Evolutionary conservation across 306 rosid species (phyloP).

Genomic region (Boehmeria nivea): DNA sequence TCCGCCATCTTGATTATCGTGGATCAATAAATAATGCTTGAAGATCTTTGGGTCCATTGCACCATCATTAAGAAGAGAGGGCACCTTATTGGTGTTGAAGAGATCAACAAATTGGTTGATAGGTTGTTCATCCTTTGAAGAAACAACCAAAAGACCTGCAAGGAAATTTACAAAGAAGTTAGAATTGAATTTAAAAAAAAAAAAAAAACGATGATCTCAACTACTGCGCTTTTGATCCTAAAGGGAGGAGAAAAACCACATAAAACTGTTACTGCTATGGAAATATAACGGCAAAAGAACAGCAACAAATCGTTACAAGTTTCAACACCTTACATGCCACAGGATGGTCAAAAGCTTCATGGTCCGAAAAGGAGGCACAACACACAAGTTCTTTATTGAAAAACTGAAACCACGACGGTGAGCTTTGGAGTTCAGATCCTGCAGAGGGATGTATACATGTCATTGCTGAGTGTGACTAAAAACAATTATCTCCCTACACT

Average conservation of each 20-base stretch:
- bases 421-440: slow-evolving; percentile 59
- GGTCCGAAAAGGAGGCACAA: slow-evolving; percentile 82
- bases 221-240: background rate
- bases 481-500: too few relatives aligned
- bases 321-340: slow-evolving; percentile 76
- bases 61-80: slow-evolving; percentile 81
- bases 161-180: slow-evolving; percentile 17
- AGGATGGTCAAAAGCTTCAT: slow-evolving; percentile 99
- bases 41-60: slow-evolving; percentile 89
- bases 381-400: slow-evolving; percentile 81
- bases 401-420: slow-evolving; percentile 81
- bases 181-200: background rate
- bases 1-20: slow-evolving; percentile 81
- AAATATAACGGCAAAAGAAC: slow-evolving; percentile 3
- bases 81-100: slow-evolving; percentile 66
- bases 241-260: background rate
- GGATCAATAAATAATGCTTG: slow-evolving; percentile 85
- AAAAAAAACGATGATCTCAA: background rate
- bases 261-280: background rate
- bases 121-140: slow-evolving; percentile 89
- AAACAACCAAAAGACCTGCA: slow-evolving; percentile 89
- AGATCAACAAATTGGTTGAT: slow-evolving; percentile 73
- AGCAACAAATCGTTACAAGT: slow-evolving; percentile 12
- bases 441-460: slow-evolving; percentile 26
- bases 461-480: too few relatives aligned